These are phyloP conservation scores for Eleusine indica DNA, from an alignment of 176 grass and related monocot species.

Conservation along the genomic window DNA sequence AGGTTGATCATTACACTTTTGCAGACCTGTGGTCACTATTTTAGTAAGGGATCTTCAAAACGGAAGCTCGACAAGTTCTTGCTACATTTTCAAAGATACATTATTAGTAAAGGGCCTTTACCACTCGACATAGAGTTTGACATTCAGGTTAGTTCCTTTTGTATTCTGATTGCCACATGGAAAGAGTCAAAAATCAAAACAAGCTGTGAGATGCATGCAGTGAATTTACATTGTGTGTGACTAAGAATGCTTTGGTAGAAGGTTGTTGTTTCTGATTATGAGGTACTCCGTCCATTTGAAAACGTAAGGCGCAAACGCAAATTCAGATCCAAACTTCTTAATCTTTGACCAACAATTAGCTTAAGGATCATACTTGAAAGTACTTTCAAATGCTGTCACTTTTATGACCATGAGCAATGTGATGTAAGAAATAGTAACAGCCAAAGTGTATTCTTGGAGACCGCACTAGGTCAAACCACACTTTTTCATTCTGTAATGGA, in stretches of 20 bases:
- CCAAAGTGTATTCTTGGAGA: too few species aligned
- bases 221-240: conserved; percentile 28
- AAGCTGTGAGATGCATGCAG: conserved; percentile 8
- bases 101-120: conserved; percentile 88
- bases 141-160: conserved; percentile 79
- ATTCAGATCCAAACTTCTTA: not conserved
- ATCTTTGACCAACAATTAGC: not conserved
- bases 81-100: conserved; percentile 98
- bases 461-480: too few species aligned
- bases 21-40: conserved; percentile 96
- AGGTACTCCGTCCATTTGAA: too few species aligned
- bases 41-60: conserved; percentile 89
- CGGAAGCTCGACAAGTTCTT: conserved; percentile 96
- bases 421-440: too few species aligned
- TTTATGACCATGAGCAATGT: not conserved
- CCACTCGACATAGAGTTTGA: conserved; percentile 99
- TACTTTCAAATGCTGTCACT: not conserved
- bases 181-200: conserved; percentile 17
- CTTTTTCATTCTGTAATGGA: too few species aligned
- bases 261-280: conserved; percentile 6
- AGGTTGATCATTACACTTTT: conserved; percentile 90
- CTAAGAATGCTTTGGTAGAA: conserved; percentile 20
- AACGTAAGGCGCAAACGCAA: not conserved
- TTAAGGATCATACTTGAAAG: not conserved
- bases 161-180: conserved; percentile 18